Evolutionary conservation across 495 filamentous ascomycete species (phyloP).

Genomic region (Tuber borchii): DNA sequence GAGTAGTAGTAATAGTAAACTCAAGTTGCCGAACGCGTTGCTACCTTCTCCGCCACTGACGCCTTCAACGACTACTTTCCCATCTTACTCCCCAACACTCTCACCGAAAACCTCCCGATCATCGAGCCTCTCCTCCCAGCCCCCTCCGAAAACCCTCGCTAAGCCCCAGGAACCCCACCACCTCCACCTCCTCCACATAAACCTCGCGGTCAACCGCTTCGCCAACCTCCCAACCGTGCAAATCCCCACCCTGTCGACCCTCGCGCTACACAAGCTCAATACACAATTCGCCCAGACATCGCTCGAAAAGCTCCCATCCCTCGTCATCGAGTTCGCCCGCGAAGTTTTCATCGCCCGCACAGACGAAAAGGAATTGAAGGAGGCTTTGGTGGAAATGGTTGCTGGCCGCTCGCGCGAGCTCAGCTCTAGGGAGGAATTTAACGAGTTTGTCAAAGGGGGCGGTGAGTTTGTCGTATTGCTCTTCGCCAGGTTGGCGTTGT

Average conservation of each 20-base stretch:
- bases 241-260: conserved; percentile 19
- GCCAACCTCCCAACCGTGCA: conserved; percentile 12
- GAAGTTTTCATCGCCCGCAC: conserved; percentile 8
- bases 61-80: conserved; percentile 18
- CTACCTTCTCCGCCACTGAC: conserved; percentile 21
- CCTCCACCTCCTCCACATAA: conserved; percentile 8
- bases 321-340: conserved; percentile 19
- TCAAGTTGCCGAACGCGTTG: conserved; percentile 7
- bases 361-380: conserved; percentile 11
- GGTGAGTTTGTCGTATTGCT: conserved; percentile 29
- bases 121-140: not conserved
- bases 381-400: conserved; percentile 8
- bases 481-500: conserved; percentile 5
- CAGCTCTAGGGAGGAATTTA: conserved; percentile 21
- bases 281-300: conserved; percentile 10
- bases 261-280: conserved; percentile 18
- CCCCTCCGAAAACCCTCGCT: not conserved
- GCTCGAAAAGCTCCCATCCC: conserved; percentile 7
- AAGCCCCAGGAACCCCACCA: conserved; percentile 7
- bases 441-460: conserved; percentile 22
- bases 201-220: conserved; percentile 20
- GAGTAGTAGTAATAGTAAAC: not conserved
- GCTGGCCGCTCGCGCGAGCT: conserved; percentile 15
- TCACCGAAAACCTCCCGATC: conserved; percentile 9
- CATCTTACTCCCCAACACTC: conserved; percentile 17